Conservation (phyloP, 352 stramenopile genomes). For the Globisporangium yorkense region DNA sequence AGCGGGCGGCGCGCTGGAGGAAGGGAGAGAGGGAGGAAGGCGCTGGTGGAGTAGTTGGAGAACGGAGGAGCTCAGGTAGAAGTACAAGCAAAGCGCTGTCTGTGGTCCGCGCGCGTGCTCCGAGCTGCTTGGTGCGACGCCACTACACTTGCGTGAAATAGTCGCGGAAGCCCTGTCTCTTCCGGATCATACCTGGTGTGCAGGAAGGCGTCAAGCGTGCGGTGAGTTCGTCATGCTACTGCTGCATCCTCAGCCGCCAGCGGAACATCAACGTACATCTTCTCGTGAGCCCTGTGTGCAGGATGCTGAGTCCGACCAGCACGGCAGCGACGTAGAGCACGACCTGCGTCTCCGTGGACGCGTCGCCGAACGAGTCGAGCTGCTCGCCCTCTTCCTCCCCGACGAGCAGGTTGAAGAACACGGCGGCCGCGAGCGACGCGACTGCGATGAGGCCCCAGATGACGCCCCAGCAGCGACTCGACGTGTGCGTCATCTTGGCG, state of each 20-base stretch:
- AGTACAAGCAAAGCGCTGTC: neutral
- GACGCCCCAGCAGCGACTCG: slow-evolving; percentile 85
- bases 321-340: slow-evolving; percentile 39
- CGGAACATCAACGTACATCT: slow-evolving; percentile 32
- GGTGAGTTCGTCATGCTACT: neutral
- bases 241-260: no score
- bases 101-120: neutral
- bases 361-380: slow-evolving; percentile 43
- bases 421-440: slow-evolving; percentile 58
- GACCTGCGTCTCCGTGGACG: slow-evolving; percentile 48
- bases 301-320: slow-evolving; percentile 48
- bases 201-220: neutral
- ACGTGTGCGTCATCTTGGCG: slow-evolving; percentile 88
- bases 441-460: slow-evolving; percentile 84
- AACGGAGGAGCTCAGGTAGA: neutral
- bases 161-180: slow-evolving; percentile 5
- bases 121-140: neutral
- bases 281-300: slow-evolving; percentile 65
- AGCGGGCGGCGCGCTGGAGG: neutral
- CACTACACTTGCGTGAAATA: slow-evolving; percentile 6
- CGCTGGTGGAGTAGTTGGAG: neutral
- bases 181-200: slow-evolving; percentile 6
- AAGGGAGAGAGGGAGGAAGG: neutral
- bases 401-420: slow-evolving; percentile 85
- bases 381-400: slow-evolving; percentile 40